These are phyloP conservation scores for Gaultheria prostrata DNA, from an alignment of 148 eudicot genomes.

Conservation along the genomic window DNA sequence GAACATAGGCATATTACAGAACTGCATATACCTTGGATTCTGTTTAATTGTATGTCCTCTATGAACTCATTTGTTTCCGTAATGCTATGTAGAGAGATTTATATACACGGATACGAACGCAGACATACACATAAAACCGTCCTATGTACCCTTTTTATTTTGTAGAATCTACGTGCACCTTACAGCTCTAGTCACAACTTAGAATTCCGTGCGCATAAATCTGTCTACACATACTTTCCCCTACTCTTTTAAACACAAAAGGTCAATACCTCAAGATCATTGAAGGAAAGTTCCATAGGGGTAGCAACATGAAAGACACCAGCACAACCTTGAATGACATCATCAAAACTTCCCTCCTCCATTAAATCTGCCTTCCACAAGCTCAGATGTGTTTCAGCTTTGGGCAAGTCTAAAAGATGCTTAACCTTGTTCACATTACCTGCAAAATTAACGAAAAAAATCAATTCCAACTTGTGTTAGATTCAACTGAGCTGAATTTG, in stretches of 20 bases:
- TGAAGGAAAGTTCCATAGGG: slow-evolving; percentile 34
- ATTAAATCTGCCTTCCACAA: slow-evolving; percentile 50
- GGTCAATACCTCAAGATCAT: slow-evolving; percentile 45
- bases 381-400: slow-evolving; percentile 38
- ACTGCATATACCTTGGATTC: too few species aligned
- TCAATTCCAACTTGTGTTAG: too few species aligned
- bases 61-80: too few species aligned
- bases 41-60: too few species aligned
- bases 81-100: background rate
- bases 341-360: slow-evolving; percentile 47
- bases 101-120: too few species aligned
- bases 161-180: background rate
- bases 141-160: too few species aligned
- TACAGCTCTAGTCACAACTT: background rate
- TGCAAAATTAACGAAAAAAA: background rate
- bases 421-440: slow-evolving; percentile 41
- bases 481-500: background rate
- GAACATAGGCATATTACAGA: too few species aligned
- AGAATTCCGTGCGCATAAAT: too few species aligned
- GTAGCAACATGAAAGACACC: slow-evolving; percentile 59
- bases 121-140: background rate
- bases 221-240: too few species aligned
- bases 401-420: slow-evolving; percentile 44
- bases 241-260: background rate
- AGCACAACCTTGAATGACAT: slow-evolving; percentile 38